Conservation (phyloP, 2,329 filamentous ascomycete genomes). For the Mariannaea elegans region DNA sequence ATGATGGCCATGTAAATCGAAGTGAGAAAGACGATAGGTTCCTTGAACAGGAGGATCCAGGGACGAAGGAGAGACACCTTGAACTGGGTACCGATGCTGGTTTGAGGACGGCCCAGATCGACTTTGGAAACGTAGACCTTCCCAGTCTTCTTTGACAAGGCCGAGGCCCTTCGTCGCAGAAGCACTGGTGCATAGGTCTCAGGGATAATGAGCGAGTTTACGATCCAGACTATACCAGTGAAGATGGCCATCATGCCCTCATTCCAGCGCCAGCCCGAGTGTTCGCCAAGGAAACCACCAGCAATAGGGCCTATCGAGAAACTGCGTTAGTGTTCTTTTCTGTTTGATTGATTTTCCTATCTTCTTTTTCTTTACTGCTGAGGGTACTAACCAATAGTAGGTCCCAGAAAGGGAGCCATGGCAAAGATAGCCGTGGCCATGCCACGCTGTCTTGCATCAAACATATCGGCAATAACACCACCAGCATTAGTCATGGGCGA, state of each 20-base stretch:
- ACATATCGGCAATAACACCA: conserved; percentile 72
- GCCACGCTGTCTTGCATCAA: conserved; percentile 62
- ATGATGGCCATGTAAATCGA: conserved; percentile 71
- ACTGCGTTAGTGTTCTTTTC: not conserved
- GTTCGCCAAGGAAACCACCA: conserved; percentile 69
- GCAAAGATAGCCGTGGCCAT: conserved; percentile 68
- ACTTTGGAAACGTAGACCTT: conserved; percentile 63
- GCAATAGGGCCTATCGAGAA: conserved; percentile 61
- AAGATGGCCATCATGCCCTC: conserved; percentile 70
- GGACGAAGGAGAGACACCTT: conserved; percentile 67
- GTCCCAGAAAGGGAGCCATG: conserved; percentile 71
- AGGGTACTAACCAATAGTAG: conserved; percentile 55
- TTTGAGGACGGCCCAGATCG: conserved; percentile 54
- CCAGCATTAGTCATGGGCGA: conserved; percentile 70
- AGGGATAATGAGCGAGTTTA: conserved; percentile 59
- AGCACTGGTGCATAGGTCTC: conserved; percentile 69
- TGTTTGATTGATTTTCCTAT: not conserved
- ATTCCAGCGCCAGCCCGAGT: conserved; percentile 71
- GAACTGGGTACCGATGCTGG: conserved; percentile 59
- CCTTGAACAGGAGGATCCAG: conserved; percentile 70
- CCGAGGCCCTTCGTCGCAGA: conserved; percentile 60
- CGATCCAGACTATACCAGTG: conserved; percentile 65
- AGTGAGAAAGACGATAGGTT: conserved; percentile 72
- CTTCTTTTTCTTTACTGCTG: not conserved
- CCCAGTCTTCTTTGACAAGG: conserved; percentile 60